Base-by-base conservation (phyloP, 2,329 filamentous ascomycete genomes). In the Neurospora crassa region DNA sequence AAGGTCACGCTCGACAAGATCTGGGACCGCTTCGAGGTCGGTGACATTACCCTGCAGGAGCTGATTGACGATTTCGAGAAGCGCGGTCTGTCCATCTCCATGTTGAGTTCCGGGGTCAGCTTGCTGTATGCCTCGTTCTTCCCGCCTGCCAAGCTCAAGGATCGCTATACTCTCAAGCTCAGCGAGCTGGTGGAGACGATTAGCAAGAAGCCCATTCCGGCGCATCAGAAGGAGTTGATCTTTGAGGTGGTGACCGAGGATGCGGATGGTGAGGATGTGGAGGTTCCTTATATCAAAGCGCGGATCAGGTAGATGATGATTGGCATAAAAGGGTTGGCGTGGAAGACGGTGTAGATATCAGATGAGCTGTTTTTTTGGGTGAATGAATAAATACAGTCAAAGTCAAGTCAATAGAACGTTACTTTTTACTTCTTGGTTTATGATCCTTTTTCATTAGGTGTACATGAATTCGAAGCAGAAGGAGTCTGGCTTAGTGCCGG, bases 21-120 rank as follows among this genome's bases (percentile, higher is more conserved):
- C 70, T 99, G 96, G 96, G 96, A 98, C 81, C 91, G 96, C 47
- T 98, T 98, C 78, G 94, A 98, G 84, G 86, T 97, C 43, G 87
- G 91, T 18, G 89, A 99, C 79, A 89, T 97, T 69, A 95, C 94
- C 2, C 85, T 99, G 69, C 86, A 88, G 78, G 90, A 98, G 79
- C 92, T 99, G 77, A 82, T 98, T 37, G 89, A 92, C 71, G 83
- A 92, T 77, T 97, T 99, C 79, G 88, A 92, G 79, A 87, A 89
- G 78, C 90, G 91, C 79, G 96, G 96, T 1, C 84, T 99, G 70
- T 89, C 84, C 24, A 90, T 98, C 70, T 92, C 90, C 72, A 98
- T 98, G 95, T 86, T 99, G 78, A 97, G 93, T 85, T 97, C 94
- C n/a, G 96, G 95, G 1, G 95, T 98, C 74, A 97, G 94, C 81